Conservation (phyloP, 108 stramenopile species). For the Nitzschia sp. region DNA sequence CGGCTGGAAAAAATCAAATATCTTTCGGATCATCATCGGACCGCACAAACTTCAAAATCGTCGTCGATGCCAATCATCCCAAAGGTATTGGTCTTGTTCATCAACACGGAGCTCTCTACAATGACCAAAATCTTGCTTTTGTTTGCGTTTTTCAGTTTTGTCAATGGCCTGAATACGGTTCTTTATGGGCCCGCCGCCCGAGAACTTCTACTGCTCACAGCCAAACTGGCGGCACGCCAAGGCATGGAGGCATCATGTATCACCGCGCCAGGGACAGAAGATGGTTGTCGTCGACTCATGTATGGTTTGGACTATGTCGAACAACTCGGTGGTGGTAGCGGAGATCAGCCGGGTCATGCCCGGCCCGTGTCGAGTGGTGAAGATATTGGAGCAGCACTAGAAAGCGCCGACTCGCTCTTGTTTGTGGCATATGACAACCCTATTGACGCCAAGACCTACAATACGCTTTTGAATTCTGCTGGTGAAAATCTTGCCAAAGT, state of each 20-base stretch:
- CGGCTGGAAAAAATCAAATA: no score
- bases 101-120: no score
- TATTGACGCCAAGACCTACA: constrained; percentile 14
- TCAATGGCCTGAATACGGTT: constrained; percentile 15
- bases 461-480: constrained; percentile 15
- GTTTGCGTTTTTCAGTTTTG: no score
- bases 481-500: constrained; percentile 17
- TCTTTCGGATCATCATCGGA: no score
- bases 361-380: constrained; percentile 15
- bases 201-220: constrained; percentile 16
- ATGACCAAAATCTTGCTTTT: no score
- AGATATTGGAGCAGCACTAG: constrained; percentile 16
- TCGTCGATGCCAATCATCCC: no score
- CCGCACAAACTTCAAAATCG: no score
- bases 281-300: constrained; percentile 21
- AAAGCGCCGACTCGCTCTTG: constrained; percentile 5
- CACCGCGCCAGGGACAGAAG: constrained; percentile 25
- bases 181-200: constrained; percentile 19
- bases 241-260: constrained; percentile 7
- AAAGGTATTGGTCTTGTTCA: no score
- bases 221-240: constrained; percentile 30
- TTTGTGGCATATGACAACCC: constrained; percentile 27
- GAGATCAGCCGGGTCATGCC: background rate
- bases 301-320: constrained; percentile 18
- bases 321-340: background rate